These are phyloP conservation scores for Phytophthora pini DNA, from an alignment of 352 stramenopile genomes.

Conservation along the genomic window DNA sequence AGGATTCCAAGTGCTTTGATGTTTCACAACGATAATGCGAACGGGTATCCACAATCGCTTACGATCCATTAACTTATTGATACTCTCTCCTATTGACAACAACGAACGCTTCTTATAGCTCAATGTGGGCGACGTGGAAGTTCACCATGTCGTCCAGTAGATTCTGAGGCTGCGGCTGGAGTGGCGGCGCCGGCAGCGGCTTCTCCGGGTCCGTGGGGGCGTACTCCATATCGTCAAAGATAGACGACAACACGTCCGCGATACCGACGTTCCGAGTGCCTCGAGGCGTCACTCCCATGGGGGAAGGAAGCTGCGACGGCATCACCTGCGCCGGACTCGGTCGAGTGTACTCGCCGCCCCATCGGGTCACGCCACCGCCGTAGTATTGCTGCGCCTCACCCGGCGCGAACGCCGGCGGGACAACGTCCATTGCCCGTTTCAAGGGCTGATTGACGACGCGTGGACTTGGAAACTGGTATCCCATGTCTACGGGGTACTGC, in stretches of 20 bases:
- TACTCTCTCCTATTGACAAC: conserved; percentile 8
- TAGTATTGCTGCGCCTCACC: conserved; percentile 37
- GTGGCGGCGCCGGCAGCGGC: conserved; percentile 14
- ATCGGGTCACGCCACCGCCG: conserved; percentile 1
- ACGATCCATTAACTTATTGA: conserved; percentile 31
- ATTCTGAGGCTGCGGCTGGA: conserved; percentile 33
- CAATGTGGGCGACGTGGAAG: conserved; percentile 50
- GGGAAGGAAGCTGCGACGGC: conserved; percentile 25
- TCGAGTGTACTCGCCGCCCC: conserved; percentile 21
- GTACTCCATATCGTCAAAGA: conserved; percentile 51
- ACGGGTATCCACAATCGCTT: conserved; percentile 20
- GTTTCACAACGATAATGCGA: conserved; percentile 5
- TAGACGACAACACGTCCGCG: conserved; percentile 38
- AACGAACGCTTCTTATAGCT: conserved; percentile 19
- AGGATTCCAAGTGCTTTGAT: conserved; percentile 3
- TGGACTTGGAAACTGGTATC: conserved; percentile 34
- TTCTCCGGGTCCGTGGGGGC: conserved; percentile 22
- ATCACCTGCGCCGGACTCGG: conserved; percentile 18
- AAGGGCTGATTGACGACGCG: conserved; percentile 13
- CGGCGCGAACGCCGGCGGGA: conserved; percentile 25
- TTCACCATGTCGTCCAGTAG: conserved; percentile 54
- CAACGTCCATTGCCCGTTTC: conserved; percentile 24
- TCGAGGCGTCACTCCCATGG: conserved; percentile 15
- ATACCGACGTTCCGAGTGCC: conserved; percentile 26
- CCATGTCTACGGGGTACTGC: conserved; percentile 25